These are phyloP conservation scores for Nannizziopsis arthrosporioides DNA, from an alignment of 2,329 filamentous ascomycete species.

Conservation along the genomic window DNA sequence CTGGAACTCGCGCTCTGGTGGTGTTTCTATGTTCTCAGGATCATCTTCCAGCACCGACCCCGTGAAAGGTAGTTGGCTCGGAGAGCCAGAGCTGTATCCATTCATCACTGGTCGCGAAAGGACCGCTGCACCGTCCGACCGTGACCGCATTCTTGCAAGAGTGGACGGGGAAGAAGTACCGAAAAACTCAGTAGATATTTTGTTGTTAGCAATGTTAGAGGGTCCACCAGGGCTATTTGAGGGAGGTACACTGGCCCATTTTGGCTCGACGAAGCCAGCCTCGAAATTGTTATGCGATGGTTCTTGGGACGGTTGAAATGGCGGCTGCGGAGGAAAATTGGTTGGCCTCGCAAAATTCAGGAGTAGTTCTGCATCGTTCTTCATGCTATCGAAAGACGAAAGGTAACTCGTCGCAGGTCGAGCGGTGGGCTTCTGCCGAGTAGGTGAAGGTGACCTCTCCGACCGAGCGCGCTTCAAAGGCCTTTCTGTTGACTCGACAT, in stretches of 20 bases:
- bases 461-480: conserved; percentile 51
- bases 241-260: conserved; percentile 1
- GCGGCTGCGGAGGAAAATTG: conserved; percentile 22
- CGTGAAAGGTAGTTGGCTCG: conserved; percentile 3
- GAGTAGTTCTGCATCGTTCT: conserved; percentile 39
- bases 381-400: conserved; percentile 25
- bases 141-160: conserved; percentile 30
- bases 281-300: conserved; percentile 24
- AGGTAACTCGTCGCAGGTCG: conserved; percentile 24
- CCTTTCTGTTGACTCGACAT: conserved; percentile 27
- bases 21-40: not conserved
- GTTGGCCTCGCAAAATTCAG: conserved; percentile 35
- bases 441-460: conserved; percentile 41
- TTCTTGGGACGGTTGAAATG: conserved; percentile 14
- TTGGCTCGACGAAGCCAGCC: conserved; percentile 13
- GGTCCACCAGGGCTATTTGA: not conserved
- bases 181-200: conserved; percentile 7
- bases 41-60: conserved; percentile 14
- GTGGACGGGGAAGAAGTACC: conserved; percentile 11
- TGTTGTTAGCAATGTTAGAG: not conserved
- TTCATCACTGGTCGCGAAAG: conserved; percentile 28
- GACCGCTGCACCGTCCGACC: conserved; percentile 33
- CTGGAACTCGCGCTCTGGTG: not conserved
- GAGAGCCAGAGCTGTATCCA: conserved; percentile 14
- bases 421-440: conserved; percentile 21